A percentile compares a stretch with the other conserved stretches of the same genome.
These are phyloP conservation scores for Fragilaria crotonensis DNA, from an alignment of 108 stramenopile species.

Conservation along the genomic window DNA sequence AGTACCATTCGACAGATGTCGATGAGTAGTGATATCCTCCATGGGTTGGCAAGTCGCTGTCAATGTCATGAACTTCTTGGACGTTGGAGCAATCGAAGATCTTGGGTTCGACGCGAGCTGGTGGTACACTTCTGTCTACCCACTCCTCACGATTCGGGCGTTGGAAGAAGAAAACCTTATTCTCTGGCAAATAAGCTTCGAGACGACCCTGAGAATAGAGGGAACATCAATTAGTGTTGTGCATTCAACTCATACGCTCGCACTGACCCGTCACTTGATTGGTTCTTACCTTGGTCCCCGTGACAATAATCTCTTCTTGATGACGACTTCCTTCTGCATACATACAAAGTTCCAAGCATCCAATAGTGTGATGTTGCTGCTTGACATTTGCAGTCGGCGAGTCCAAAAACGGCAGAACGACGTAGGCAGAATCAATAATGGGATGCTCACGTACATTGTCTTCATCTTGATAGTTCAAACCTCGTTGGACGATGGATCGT, in stretches of 20 bases:
- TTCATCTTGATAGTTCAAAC: conserved; percentile 62
- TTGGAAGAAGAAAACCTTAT: conserved; percentile 69
- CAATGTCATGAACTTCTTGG: conserved; percentile 50
- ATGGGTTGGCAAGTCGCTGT: conserved; percentile 58
- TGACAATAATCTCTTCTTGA: conserved; percentile 85
- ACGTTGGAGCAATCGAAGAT: conserved; percentile 75
- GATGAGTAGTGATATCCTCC: conserved; percentile 75
- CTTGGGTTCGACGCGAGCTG: conserved; percentile 44
- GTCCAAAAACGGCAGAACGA: conserved; percentile 53
- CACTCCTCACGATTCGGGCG: conserved; percentile 47
- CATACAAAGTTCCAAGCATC: conserved; percentile 81
- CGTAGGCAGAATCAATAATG: conserved; percentile 79
- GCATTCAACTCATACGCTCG: no score
- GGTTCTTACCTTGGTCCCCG: conserved; percentile 56
- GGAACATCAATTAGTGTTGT: no score
- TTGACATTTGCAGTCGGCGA: no score
- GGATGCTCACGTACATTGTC: conserved; percentile 37
- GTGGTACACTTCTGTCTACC: conserved; percentile 66
- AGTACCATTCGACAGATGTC: conserved; percentile 76
- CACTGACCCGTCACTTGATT: no score
- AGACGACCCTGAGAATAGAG: conserved; percentile 41
- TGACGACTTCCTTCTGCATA: conserved; percentile 79
- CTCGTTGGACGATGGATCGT: conserved; percentile 46
- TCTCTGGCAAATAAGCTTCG: conserved; percentile 82
- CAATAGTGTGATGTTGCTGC: no score